phyloP scores from a whole-genome alignment of 148 eudicot genomes.

The Chenopodium album region DNA sequence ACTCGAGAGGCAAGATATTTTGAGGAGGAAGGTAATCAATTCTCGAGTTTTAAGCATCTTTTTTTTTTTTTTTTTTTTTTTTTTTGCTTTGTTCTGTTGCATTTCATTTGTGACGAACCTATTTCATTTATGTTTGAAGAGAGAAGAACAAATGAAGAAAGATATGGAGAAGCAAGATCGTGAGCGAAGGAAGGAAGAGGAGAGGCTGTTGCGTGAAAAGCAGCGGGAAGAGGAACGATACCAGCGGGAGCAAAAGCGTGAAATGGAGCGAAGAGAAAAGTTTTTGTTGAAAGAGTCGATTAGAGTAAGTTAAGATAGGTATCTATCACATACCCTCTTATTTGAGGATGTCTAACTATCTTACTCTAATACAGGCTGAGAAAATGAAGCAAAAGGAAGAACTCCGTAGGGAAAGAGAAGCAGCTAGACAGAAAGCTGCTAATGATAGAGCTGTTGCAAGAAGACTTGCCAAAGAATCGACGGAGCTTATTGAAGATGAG shows the following conservation, averaged over 20 bases:
- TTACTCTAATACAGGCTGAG: constrained; percentile 53
- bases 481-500: constrained; percentile 89
- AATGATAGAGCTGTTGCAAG: constrained; percentile 90
- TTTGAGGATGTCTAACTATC: constrained; percentile 8
- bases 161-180: constrained; percentile 96
- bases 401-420: constrained; percentile 80
- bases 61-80: not conserved
- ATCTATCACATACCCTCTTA: constrained; percentile 2
- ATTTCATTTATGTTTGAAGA: constrained; percentile 39
- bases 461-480: constrained; percentile 86
- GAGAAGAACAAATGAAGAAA: constrained; percentile 90
- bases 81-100: not conserved
- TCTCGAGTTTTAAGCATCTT: not conserved
- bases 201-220: constrained; percentile 82
- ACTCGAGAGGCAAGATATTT: constrained; percentile 84
- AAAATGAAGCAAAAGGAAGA: constrained; percentile 84
- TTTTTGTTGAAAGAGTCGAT: constrained; percentile 68
- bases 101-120: constrained; percentile 21
- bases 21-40: constrained; percentile 71
- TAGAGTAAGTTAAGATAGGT: constrained; percentile 50
- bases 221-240: constrained; percentile 87
- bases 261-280: constrained; percentile 88
- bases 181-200: constrained; percentile 89
- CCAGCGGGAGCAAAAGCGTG: constrained; percentile 89
- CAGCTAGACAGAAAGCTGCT: constrained; percentile 89